Conservation (phyloP, 129 eudicot species). For the Ambrosia trifida region DNA sequence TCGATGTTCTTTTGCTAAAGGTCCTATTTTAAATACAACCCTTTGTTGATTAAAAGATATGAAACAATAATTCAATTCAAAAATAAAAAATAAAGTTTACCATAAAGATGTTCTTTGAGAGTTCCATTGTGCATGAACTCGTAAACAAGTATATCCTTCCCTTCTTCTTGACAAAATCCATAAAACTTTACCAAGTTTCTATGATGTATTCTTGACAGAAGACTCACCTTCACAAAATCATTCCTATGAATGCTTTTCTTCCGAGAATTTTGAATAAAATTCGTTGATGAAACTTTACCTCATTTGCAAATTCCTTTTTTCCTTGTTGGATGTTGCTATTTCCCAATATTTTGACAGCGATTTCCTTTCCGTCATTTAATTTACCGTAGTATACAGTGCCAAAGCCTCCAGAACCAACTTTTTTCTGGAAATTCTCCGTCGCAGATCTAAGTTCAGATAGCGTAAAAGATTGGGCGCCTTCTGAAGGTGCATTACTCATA, state of each 20-base stretch:
- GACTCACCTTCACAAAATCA: slow-evolving; percentile 62
- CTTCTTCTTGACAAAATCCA: slow-evolving; percentile 97
- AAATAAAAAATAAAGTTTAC: slow-evolving; percentile 33
- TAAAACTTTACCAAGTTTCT: slow-evolving; percentile 92
- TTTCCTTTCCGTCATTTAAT: slow-evolving; percentile 76
- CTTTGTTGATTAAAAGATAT: background rate
- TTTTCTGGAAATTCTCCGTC: slow-evolving; percentile 72
- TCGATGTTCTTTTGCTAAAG: slow-evolving; percentile 58
- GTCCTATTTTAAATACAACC: slow-evolving; percentile 47
- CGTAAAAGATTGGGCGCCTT: slow-evolving; percentile 85
- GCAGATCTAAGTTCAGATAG: slow-evolving; percentile 73
- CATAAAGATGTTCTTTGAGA: slow-evolving; percentile 97
- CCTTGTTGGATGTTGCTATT: slow-evolving; percentile 86
- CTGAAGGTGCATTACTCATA: slow-evolving; percentile 58
- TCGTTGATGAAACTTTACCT: slow-evolving; percentile 43
- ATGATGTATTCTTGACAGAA: slow-evolving; percentile 98
- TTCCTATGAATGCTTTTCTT: background rate
- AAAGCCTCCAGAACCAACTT: slow-evolving; percentile 96
- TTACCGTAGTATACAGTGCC: slow-evolving; percentile 92
- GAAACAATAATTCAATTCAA: background rate
- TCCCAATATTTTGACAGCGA: slow-evolving; percentile 81
- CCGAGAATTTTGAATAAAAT: background rate
- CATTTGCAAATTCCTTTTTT: slow-evolving; percentile 90
- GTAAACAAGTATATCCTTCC: slow-evolving; percentile 83
- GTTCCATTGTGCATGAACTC: slow-evolving; percentile 98